Percentiles rank a stretch among this genome's conserved stretches.
These are phyloP conservation scores for Liquidambar formosana DNA, from an alignment of 164 flowering plant species.

Conservation along the genomic window DNA sequence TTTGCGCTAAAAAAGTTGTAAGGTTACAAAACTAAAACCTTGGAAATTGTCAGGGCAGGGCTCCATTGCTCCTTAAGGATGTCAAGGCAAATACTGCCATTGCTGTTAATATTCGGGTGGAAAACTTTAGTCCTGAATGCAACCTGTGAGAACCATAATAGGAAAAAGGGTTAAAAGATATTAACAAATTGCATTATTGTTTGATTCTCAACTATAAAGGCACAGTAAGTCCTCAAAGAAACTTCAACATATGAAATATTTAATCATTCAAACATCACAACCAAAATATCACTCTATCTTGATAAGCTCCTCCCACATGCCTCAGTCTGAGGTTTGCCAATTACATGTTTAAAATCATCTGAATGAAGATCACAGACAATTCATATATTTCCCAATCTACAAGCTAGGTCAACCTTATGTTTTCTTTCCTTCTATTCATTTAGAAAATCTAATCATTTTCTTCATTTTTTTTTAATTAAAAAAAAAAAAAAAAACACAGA, in stretches of 20 bases:
- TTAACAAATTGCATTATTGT: background rate
- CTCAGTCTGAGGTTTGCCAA: too few species aligned
- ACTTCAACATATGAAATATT: background rate
- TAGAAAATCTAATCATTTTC: too few species aligned
- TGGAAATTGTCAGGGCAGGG: conserved; percentile 54
- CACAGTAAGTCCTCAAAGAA: background rate
- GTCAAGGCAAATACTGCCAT: conserved; percentile 55
- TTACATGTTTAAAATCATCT: too few species aligned
- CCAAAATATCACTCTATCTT: background rate
- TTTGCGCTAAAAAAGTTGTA: background rate
- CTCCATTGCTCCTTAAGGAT: conserved; percentile 59
- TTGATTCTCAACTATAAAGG: background rate
- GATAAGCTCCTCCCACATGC: background rate
- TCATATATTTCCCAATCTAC: too few species aligned
- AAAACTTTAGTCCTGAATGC: conserved; percentile 59
- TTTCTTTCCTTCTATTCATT: too few species aligned
- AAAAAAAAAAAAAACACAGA: too few species aligned
- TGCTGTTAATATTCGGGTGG: conserved; percentile 61
- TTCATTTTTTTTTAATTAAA: too few species aligned
- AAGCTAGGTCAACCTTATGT: too few species aligned
- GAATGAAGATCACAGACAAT: too few species aligned
- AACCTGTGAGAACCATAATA: conserved; percentile 16
- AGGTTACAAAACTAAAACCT: conserved; percentile 28
- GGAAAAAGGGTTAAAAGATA: background rate
- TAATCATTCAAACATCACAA: background rate